These are phyloP conservation scores for Colletotrichum camelliae DNA, from an alignment of 2,329 filamentous ascomycete species.

Conservation along the genomic window DNA sequence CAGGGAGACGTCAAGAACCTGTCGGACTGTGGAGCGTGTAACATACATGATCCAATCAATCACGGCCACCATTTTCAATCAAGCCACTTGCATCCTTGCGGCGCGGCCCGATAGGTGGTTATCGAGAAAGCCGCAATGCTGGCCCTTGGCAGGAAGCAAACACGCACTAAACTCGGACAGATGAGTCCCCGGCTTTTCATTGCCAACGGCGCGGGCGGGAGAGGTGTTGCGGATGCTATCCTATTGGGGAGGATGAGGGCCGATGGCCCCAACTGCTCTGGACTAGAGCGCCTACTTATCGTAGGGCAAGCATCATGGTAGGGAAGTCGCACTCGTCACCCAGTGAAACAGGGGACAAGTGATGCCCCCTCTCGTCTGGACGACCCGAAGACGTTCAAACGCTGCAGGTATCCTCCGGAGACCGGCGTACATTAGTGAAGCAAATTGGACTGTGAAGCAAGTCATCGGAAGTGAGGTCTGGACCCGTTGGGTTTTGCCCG, in stretches of 20 bases:
- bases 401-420: slow-evolving; percentile 3
- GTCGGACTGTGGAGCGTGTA: not conserved
- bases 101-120: slow-evolving; percentile 18
- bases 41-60: not conserved
- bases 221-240: not conserved
- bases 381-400: not conserved
- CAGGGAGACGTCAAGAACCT: not conserved
- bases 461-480: not conserved
- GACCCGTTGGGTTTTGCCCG: not conserved
- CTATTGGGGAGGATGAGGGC: not conserved
- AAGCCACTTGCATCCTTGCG: slow-evolving; percentile 2
- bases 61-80: not conserved
- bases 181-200: not conserved
- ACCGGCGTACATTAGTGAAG: not conserved
- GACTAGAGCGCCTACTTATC: not conserved
- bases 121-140: not conserved
- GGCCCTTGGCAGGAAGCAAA: slow-evolving; percentile 6
- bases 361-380: not conserved
- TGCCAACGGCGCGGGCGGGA: not conserved
- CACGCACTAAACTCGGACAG: not conserved
- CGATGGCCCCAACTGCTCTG: not conserved
- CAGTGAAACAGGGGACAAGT: slow-evolving; percentile 13
- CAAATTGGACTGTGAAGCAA: not conserved
- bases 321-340: not conserved
- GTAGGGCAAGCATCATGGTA: not conserved